phyloP scores from a whole-genome alignment of 208 protist genomes.

The Leishmania lainsoni region DNA sequence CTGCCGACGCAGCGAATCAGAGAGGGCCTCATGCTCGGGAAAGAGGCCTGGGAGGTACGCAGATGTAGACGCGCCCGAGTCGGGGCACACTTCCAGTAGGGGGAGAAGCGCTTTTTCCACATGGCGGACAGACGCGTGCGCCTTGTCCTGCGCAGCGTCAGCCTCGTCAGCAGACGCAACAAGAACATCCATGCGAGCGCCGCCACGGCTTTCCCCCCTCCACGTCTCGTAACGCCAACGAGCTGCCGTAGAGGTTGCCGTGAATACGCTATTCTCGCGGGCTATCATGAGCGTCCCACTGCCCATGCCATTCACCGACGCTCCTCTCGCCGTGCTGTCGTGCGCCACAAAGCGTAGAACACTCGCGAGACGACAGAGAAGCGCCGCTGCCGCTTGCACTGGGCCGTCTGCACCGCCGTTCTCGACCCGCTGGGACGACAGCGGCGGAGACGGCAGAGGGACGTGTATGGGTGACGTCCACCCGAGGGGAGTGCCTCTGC shows the following conservation, averaged over 20 bases:
- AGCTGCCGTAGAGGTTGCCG: background rate
- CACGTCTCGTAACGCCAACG: background rate
- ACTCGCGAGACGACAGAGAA: slow-evolving; percentile 25
- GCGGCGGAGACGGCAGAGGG: too few species aligned
- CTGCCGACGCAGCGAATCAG: slow-evolving; percentile 16
- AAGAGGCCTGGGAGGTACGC: background rate
- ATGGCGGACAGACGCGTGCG: background rate
- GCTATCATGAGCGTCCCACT: background rate
- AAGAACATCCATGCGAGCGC: background rate
- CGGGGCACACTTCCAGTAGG: background rate
- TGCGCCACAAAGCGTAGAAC: slow-evolving; percentile 1
- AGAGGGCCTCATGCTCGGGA: slow-evolving; percentile 1
- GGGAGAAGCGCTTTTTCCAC: slow-evolving; percentile 5
- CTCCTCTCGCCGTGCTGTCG: background rate
- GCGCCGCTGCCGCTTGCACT: slow-evolving; percentile 1
- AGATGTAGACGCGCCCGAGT: background rate
- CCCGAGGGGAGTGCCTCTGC: background rate
- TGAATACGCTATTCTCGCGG: background rate
- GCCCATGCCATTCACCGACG: background rate
- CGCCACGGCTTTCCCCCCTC: background rate
- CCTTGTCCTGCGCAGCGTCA: background rate
- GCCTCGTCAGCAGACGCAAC: background rate
- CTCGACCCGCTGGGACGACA: background rate
- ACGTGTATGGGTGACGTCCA: background rate
- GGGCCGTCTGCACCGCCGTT: background rate